Percentiles rank a stretch among this genome's conserved stretches.
These are phyloP conservation scores for Wickerhamiella slavikovae DNA, from an alignment of 805 yeast species.

Conservation along the genomic window DNA sequence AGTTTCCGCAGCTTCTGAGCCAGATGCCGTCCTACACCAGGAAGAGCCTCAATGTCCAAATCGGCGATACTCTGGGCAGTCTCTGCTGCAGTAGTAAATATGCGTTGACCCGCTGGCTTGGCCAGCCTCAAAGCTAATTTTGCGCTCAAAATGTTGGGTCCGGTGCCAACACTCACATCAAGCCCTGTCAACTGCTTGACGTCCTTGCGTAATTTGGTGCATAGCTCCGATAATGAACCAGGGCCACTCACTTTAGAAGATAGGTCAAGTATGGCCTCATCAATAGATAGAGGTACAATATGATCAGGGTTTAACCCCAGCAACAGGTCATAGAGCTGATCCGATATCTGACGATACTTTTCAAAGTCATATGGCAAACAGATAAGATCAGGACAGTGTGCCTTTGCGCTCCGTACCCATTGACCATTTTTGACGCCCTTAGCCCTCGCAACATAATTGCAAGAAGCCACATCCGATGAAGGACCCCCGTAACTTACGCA, in stretches of 20 bases:
- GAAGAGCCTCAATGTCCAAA: slow-evolving; percentile 21
- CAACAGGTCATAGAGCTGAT: slow-evolving; percentile 40
- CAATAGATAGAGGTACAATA: slow-evolving; percentile 72
- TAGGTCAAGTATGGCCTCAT: slow-evolving; percentile 71
- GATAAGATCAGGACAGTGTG: slow-evolving; percentile 43
- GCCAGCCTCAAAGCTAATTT: slow-evolving; percentile 52
- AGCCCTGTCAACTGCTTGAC: slow-evolving; percentile 32
- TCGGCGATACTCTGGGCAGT: slow-evolving; percentile 19
- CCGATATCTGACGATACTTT: slow-evolving; percentile 46
- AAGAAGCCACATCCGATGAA: slow-evolving; percentile 68
- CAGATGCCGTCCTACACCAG: slow-evolving; percentile 25
- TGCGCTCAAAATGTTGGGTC: slow-evolving; percentile 54
- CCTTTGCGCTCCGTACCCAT: slow-evolving; percentile 60
- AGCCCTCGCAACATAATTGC: slow-evolving; percentile 73
- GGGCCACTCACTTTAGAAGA: slow-evolving; percentile 16
- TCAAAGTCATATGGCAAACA: slow-evolving; percentile 55
- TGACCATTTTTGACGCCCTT: slow-evolving; percentile 69
- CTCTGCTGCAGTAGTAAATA: slow-evolving; percentile 17
- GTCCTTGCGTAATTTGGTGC: slow-evolving; percentile 20
- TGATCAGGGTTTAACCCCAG: slow-evolving; percentile 21
- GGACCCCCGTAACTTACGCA: slow-evolving; percentile 31
- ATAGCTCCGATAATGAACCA: slow-evolving; percentile 13
- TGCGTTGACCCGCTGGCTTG: slow-evolving; percentile 54
- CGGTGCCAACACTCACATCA: slow-evolving; percentile 63
- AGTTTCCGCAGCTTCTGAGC: slow-evolving; percentile 26